These are phyloP conservation scores for Aschersonia sp. DNA, from an alignment of 2,329 filamentous ascomycete species.

Conservation along the genomic window DNA sequence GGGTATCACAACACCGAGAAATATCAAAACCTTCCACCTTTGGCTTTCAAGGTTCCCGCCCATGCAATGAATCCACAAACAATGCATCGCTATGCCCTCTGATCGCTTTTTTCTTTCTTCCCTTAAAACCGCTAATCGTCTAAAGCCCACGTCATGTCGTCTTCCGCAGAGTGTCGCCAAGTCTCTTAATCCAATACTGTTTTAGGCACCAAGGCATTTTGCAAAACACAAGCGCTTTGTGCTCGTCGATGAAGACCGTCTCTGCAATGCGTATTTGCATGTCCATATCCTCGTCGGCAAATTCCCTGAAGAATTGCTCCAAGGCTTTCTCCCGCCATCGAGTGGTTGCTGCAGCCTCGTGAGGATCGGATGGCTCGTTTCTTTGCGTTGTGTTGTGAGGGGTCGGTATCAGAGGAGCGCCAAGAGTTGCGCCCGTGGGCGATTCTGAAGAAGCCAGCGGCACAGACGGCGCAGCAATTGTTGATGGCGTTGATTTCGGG, in stretches of 20 bases:
- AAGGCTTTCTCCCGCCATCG: conserved; percentile 43
- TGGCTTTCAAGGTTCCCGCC: too few relatives aligned
- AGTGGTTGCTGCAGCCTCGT: conserved; percentile 22
- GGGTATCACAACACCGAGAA: conserved; percentile 9
- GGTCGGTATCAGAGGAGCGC: not conserved
- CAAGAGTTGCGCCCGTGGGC: not conserved
- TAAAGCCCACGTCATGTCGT: not conserved
- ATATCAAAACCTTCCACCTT: not conserved
- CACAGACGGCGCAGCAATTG: not conserved
- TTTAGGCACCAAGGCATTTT: conserved; percentile 41
- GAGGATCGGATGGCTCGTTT: conserved; percentile 7
- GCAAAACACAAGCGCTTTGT: conserved; percentile 47
- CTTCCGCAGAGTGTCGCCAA: conserved; percentile 22
- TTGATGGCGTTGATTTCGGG: not conserved
- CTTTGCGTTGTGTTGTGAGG: not conserved
- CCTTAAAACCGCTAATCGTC: too few relatives aligned
- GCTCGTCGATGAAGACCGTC: conserved; percentile 41
- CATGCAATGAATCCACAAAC: not conserved
- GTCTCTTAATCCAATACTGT: conserved; percentile 39
- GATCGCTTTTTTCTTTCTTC: not conserved
- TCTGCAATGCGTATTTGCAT: conserved; percentile 45
- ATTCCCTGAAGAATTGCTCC: conserved; percentile 45
- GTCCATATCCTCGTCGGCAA: conserved; percentile 40
- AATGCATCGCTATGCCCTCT: not conserved
- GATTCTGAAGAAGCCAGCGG: not conserved